A percentile compares a stretch with the other conserved stretches of the same genome.
Conservation (phyloP, 306 rosid genomes). For the Dalbergia oliveri region DNA sequence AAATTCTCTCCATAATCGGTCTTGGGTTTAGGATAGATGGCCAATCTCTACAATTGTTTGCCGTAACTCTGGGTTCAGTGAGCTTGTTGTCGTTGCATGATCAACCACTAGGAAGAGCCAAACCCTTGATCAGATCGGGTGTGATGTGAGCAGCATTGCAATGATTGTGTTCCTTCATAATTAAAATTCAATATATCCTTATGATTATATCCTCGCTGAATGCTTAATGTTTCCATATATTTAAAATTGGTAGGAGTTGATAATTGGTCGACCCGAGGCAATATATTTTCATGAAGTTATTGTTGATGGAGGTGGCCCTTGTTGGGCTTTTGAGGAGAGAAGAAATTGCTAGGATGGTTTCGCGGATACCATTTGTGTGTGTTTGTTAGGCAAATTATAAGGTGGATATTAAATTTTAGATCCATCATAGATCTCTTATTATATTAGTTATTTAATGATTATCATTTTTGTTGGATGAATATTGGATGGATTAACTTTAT, state of each 20-base stretch:
- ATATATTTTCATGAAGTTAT: constrained; percentile 88
- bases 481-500: too few relatives aligned
- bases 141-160: constrained; percentile 70
- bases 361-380: constrained; percentile 96
- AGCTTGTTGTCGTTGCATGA: constrained; percentile 78
- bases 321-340: constrained; percentile 99
- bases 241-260: constrained; percentile 70
- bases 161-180: constrained; percentile 60
- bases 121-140: constrained; percentile 96
- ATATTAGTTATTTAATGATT: too few relatives aligned
- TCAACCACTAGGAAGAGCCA: constrained; percentile 87
- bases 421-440: too few relatives aligned
- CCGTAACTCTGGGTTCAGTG: constrained; percentile 88
- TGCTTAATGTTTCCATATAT: constrained; percentile 43
- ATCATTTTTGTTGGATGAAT: too few relatives aligned
- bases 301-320: constrained; percentile 96
- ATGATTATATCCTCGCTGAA: constrained; percentile 31
- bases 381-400: constrained; percentile 47
- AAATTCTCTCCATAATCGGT: constrained; percentile 77
- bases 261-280: constrained; percentile 95
- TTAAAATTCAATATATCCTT: constrained; percentile 15
- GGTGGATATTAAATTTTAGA: too few relatives aligned
- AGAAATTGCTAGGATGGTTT: constrained; percentile 93
- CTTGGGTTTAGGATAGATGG: constrained; percentile 95
- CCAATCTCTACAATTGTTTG: constrained; percentile 90